Percentiles rank a stretch among this genome's conserved stretches.
These are phyloP conservation scores for Hondaea fermentalgiana DNA, from an alignment of 108 stramenopile species.

Conservation along the genomic window DNA sequence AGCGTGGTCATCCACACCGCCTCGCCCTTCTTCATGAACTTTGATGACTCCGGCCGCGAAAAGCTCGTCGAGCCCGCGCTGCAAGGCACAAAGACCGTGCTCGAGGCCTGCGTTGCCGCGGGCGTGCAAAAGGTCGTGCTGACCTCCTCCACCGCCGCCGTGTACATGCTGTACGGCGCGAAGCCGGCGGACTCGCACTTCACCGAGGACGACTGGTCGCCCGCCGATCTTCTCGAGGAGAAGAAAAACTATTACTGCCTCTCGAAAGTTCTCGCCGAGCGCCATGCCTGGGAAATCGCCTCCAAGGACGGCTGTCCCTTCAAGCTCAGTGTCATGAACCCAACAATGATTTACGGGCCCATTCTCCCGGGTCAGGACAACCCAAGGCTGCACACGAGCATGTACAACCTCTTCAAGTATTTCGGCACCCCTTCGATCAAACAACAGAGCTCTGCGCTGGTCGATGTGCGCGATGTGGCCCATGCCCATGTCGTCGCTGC, in stretches of 20 bases:
- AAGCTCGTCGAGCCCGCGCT: slow-evolving; percentile 37
- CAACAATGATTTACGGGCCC: not conserved
- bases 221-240: not conserved
- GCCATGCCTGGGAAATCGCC: not conserved
- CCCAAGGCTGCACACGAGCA: not conserved
- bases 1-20: slow-evolving; percentile 27
- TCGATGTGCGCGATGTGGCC: slow-evolving; percentile 20
- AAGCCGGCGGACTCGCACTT: not conserved
- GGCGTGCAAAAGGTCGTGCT: not conserved
- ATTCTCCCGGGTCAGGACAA: not conserved
- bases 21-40: slow-evolving; percentile 27
- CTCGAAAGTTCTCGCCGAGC: slow-evolving; percentile 1
- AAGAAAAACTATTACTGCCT: not conserved
- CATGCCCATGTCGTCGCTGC: not conserved
- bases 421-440: not conserved
- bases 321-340: not conserved
- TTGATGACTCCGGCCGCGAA: slow-evolving; percentile 8
- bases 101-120: not conserved
- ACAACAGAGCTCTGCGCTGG: not conserved
- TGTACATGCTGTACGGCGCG: not conserved
- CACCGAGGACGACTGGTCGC: not conserved
- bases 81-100: slow-evolving; percentile 34
- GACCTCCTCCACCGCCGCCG: not conserved
- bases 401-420: not conserved
- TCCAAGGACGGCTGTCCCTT: not conserved